Percentiles rank a stretch among this genome's conserved stretches.
Conservation (phyloP, 1,139 yeast species). For the Hyphopichia khmerensis region DNA sequence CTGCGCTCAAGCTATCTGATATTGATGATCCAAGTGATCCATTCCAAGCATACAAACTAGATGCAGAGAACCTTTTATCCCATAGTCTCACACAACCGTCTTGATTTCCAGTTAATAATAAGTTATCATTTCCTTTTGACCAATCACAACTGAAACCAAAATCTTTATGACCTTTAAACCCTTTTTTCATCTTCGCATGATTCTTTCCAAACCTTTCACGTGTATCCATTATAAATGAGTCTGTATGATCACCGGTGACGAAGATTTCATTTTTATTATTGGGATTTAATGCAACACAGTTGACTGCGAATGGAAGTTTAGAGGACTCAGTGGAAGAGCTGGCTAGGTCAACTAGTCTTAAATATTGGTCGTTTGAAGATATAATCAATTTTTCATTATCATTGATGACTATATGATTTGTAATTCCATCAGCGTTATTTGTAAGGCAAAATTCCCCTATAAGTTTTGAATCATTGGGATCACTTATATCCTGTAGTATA, state of each 20-base stretch:
- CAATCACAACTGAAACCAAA: conserved; percentile 64
- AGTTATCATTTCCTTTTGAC: conserved; percentile 42
- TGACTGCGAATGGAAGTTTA: conserved; percentile 48
- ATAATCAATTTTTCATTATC: conserved; percentile 28
- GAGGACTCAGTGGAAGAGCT: conserved; percentile 13
- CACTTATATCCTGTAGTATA: conserved; percentile 33
- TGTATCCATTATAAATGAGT: conserved; percentile 46
- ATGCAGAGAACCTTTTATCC: conserved; percentile 41
- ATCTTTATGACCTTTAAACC: conserved; percentile 50
- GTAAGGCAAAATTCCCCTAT: conserved; percentile 43
- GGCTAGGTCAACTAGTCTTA: conserved; percentile 41
- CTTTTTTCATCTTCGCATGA: conserved; percentile 11
- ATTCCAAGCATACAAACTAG: conserved; percentile 31
- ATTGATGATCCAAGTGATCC: conserved; percentile 32
- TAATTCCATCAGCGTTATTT: conserved; percentile 48
- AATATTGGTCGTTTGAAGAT: conserved; percentile 50
- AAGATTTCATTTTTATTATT: conserved; percentile 35
- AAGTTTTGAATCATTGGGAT: conserved; percentile 20
- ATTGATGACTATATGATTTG: conserved; percentile 49
- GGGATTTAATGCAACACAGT: conserved; percentile 45
- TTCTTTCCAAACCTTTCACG: conserved; percentile 19
- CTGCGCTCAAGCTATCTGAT: neutral
- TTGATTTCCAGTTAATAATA: conserved; percentile 58
- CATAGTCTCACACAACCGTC: conserved; percentile 58
- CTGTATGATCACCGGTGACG: conserved; percentile 51